Evolutionary conservation across 2,329 filamentous ascomycete genomes (phyloP).

Genomic region (Diaporthe sp.): DNA sequence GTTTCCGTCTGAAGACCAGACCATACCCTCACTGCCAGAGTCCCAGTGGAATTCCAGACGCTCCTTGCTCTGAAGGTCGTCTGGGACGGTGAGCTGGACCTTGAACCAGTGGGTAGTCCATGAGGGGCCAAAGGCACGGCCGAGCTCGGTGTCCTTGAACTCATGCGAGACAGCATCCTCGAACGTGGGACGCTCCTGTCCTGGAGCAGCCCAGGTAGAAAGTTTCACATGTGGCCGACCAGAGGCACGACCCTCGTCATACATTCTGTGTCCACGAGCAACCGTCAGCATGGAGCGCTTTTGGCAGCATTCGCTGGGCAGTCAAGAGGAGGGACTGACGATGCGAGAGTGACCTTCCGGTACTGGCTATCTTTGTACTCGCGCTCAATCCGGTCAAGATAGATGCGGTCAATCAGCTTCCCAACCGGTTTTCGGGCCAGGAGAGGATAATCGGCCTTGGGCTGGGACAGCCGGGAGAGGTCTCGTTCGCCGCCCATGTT

Average conservation of each 20-base stretch:
- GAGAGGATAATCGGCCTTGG: conserved; percentile 61
- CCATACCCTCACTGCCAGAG: conserved; percentile 90
- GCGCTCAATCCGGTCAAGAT: conserved; percentile 82
- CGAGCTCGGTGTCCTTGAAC: conserved; percentile 80
- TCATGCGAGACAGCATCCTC: conserved; percentile 80
- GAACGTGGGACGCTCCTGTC: conserved; percentile 84
- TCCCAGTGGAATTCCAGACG: conserved; percentile 98
- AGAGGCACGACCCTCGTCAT: conserved; percentile 73
- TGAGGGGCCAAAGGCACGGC: conserved; percentile 87
- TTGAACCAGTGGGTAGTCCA: conserved; percentile 99
- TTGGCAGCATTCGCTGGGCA: conserved; percentile 30
- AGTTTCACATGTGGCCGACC: conserved; percentile 85
- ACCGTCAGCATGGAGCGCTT: conserved; percentile 2
- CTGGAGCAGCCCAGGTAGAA: conserved; percentile 85
- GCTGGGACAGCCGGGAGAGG: conserved; percentile 51
- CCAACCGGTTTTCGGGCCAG: conserved; percentile 68
- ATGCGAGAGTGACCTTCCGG: conserved; percentile 74
- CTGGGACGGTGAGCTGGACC: conserved; percentile 80
- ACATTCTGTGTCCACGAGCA: conserved; percentile 63
- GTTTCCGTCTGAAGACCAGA: conserved; percentile 91
- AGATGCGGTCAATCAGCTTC: conserved; percentile 86
- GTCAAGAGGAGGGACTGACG: conserved; percentile 38
- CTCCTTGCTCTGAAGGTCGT: conserved; percentile 77
- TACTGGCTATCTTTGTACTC: conserved; percentile 87
- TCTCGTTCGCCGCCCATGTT: conserved; percentile 62